phyloP scores from a whole-genome alignment of 371 early-diverging fungal species.

The Dinochytrium kinnereticum region DNA sequence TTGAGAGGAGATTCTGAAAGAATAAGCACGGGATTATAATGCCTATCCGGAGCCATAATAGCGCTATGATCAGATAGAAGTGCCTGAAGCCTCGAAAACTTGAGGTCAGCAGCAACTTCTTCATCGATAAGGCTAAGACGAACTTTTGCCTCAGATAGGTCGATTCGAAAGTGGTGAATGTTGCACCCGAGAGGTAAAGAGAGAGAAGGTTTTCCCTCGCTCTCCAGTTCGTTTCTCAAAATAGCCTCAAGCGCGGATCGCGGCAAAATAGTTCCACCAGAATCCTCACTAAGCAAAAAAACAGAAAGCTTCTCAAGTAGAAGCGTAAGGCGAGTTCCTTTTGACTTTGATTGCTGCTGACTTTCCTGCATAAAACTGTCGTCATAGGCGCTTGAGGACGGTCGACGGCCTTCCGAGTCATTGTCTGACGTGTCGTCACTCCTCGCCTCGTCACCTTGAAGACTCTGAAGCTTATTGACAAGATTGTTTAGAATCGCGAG shows the following conservation, averaged over 20 bases:
- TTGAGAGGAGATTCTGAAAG: too few species aligned
- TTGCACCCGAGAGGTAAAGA: too few species aligned
- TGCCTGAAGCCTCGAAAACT: neutral
- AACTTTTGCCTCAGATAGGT: neutral
- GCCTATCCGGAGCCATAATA: neutral
- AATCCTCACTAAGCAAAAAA: neutral
- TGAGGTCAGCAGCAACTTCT: neutral
- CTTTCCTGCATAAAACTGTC: neutral
- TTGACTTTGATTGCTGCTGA: neutral
- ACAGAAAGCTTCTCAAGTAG: neutral
- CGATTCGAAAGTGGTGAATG: neutral
- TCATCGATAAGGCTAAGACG: neutral
- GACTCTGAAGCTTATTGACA: neutral
- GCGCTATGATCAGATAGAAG: neutral
- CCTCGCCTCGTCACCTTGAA: neutral
- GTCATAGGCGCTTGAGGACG: neutral
- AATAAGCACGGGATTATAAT: neutral
- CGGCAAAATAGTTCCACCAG: too few species aligned
- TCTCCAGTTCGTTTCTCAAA: neutral
- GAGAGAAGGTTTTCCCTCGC: too few species aligned
- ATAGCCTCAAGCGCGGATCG: too few species aligned
- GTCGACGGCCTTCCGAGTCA: neutral
- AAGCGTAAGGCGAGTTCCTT: neutral
- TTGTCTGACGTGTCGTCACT: neutral
- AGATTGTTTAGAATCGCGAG: neutral